Evolutionary conservation across 768 basidiomycete genomes (phyloP).

Genomic region (Candolleomyces aberdarensis): DNA sequence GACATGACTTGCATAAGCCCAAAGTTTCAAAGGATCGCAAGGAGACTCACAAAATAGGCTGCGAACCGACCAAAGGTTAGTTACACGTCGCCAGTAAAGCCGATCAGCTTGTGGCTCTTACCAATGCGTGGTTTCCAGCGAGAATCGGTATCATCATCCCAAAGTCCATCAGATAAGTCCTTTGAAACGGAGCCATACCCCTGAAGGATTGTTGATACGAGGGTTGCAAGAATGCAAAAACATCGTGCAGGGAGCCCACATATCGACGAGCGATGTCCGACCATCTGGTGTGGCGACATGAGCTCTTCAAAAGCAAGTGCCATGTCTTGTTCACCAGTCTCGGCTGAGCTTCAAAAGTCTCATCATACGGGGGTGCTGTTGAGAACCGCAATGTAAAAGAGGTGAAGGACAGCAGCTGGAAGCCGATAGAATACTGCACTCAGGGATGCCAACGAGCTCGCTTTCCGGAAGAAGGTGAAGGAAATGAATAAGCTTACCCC

Average conservation of each 20-base stretch:
- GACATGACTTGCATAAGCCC: neutral
- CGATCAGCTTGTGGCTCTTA: slow-evolving; percentile 28
- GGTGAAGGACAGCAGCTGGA: slow-evolving; percentile 54
- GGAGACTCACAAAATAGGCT: slow-evolving; percentile 60
- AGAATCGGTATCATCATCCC: slow-evolving; percentile 60
- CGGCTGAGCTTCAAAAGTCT: slow-evolving; percentile 46
- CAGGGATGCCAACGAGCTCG: too few relatives aligned
- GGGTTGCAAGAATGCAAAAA: neutral
- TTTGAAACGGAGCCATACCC: slow-evolving; percentile 69
- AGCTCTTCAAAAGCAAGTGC: slow-evolving; percentile 37
- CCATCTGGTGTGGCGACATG: too few relatives aligned
- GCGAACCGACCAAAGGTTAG: neutral
- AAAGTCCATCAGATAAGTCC: slow-evolving; percentile 64
- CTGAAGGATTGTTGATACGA: slow-evolving; percentile 20
- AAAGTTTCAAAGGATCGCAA: neutral
- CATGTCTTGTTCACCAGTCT: slow-evolving; percentile 54
- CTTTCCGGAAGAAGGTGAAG: too few relatives aligned
- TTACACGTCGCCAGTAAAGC: neutral
- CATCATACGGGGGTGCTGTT: slow-evolving; percentile 41
- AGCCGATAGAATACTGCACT: slow-evolving; percentile 59
- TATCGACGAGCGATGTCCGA: slow-evolving; percentile 66
- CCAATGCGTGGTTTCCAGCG: slow-evolving; percentile 75
- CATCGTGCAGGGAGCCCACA: slow-evolving; percentile 27
- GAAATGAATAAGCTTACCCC: too few relatives aligned
- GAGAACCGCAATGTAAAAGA: slow-evolving; percentile 63